These are phyloP conservation scores for Pichiaceae sp. DNA, from an alignment of 1,139 yeast genomes.

Conservation along the genomic window DNA sequence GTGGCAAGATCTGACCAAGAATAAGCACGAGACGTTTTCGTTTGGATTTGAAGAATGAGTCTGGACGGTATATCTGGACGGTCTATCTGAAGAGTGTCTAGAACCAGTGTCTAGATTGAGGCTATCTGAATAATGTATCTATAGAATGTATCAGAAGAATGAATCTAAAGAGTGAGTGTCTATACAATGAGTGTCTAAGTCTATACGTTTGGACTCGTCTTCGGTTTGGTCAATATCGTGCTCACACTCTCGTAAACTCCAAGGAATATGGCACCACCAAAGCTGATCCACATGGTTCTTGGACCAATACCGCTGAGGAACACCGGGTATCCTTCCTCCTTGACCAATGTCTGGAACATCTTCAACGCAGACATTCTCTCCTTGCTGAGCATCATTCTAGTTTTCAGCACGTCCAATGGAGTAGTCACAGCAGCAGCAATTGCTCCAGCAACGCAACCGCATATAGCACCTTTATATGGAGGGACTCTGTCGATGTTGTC, in stretches of 20 bases:
- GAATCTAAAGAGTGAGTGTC: background rate
- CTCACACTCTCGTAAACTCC: slow-evolving; percentile 85
- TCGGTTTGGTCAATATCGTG: slow-evolving; percentile 11
- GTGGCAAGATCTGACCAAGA: slow-evolving; percentile 14
- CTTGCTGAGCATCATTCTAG: slow-evolving; percentile 75
- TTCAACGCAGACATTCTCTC: slow-evolving; percentile 37
- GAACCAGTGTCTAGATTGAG: too few relatives aligned
- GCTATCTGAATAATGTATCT: too few relatives aligned
- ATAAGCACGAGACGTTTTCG: slow-evolving; percentile 16
- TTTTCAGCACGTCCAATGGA: slow-evolving; percentile 87
- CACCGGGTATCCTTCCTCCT: slow-evolving; percentile 62
- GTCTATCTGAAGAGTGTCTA: too few relatives aligned
- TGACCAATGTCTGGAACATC: slow-evolving; percentile 39
- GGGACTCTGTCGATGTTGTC: slow-evolving; percentile 32
- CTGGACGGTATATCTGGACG: too few relatives aligned
- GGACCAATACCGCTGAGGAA: slow-evolving; percentile 87
- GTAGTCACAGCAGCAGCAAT: slow-evolving; percentile 91
- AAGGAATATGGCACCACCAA: slow-evolving; percentile 94
- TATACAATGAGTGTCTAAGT: background rate
- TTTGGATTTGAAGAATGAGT: slow-evolving; percentile 26
- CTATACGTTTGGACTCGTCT: background rate
- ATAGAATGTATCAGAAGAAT: too few relatives aligned
- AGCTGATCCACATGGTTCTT: slow-evolving; percentile 93
- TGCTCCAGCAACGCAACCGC: slow-evolving; percentile 95
- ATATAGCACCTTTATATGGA: slow-evolving; percentile 76